A percentile compares a stretch with the other conserved stretches of the same genome.
Conservation (phyloP, 306 rosid genomes). For the Betula pendula region DNA sequence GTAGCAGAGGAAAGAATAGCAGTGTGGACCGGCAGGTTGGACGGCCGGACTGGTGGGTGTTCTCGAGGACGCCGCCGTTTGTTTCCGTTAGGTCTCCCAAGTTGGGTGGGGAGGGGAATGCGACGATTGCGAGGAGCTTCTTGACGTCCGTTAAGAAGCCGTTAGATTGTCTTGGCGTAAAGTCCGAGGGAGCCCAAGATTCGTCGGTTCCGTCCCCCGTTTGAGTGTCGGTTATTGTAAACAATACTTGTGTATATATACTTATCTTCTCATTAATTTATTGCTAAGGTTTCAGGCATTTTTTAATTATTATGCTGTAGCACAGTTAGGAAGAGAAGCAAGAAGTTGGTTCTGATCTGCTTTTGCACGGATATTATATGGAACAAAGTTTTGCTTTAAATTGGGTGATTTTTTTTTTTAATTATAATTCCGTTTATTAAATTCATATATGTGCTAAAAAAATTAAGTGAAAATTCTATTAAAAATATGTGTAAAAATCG, state of each 20-base stretch:
- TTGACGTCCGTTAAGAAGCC: conserved; percentile 6
- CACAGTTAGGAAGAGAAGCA: too few species aligned
- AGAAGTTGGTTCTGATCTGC: too few species aligned
- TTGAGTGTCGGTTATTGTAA: neutral
- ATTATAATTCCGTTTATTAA: too few species aligned
- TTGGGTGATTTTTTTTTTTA: too few species aligned
- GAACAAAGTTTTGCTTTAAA: too few species aligned
- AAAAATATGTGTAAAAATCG: too few species aligned
- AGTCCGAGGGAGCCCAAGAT: neutral
- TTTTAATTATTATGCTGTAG: too few species aligned
- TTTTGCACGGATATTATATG: too few species aligned
- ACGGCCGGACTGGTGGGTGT: conserved; percentile 24
- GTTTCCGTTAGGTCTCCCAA: conserved; percentile 21
- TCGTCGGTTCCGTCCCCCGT: conserved; percentile 10
- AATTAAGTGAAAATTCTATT: too few species aligned
- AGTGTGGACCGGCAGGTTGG: conserved; percentile 23
- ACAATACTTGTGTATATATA: neutral
- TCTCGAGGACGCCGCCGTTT: conserved; percentile 25
- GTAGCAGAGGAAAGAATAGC: conserved; percentile 38
- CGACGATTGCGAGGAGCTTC: neutral
- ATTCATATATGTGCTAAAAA: too few species aligned
- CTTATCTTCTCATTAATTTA: neutral
- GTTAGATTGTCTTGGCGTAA: conserved; percentile 16
- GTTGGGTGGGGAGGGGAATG: conserved; percentile 1
- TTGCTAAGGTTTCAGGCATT: too few species aligned